Base-by-base conservation (phyloP, 1,284 basidiomycete genomes). In the Austropuccinia psidii region DNA sequence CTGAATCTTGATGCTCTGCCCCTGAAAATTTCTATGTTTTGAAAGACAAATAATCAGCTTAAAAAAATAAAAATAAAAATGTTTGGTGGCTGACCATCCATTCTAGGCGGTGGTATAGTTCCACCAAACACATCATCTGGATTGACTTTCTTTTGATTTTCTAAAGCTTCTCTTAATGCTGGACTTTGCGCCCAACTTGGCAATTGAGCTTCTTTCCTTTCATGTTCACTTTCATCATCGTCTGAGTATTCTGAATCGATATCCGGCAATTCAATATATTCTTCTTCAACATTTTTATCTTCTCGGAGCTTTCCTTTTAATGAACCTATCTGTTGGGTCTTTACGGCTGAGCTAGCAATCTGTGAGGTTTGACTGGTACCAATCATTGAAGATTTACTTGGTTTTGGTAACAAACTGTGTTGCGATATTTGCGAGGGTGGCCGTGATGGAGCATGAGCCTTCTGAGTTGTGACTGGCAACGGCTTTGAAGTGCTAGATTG, bases 201-300 rank as follows among this genome's bases (percentile, higher is more conserved):
- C 76, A 85, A 87, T 79, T 75, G 74, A 75, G 89, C 86, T 77
- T 87, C 88, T 37, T 87, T 87, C 74, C 85, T 84, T 58, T 84
- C 84, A 27, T 89, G 86, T 77, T 87, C 86, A 79, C 93, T 91
- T 78, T 95, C 91, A 61, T 93, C 93, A 4, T 92, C 94, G 81
- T 96, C 90, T 2, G 92, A 95, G 81, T 96, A 96, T 82, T 96
- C 93, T 81, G 90, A 93, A 76, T 91, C 89, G 78, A 95, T 92
- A 73, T 96, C 93, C 0, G 93, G 93, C 41, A 97, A 83, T 78
- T 92, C 91, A 77, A 93, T 93, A 76, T 85, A 88, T 82, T 95
- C 92, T 77, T 87, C 89, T 15, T 86, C 80, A 69, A 88, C 80
- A 4, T 54, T 55, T 21, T 35, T 67, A 21, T 49, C 50, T 13